Evolutionary conservation across 1,284 basidiomycete species (phyloP), one percentile per base, ranked within the genome.

Genomic region (Apiotrichum veenhuisii): DNA sequence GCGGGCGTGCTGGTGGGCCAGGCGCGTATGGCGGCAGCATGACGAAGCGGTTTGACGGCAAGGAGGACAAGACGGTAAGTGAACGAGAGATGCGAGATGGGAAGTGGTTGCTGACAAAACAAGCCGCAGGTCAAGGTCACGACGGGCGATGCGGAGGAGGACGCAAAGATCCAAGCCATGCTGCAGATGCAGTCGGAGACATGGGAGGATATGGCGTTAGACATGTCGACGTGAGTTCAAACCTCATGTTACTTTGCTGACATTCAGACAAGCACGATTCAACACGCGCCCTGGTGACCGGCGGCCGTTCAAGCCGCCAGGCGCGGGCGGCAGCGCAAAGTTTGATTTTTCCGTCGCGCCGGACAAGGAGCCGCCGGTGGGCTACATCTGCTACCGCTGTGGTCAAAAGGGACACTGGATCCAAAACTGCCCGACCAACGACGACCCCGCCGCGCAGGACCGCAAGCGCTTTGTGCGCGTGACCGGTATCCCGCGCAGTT

Each of bases 321-420:
- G 68, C 17, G 67, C 76, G 65, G 84, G 83, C n/a, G 30, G 23
- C 11, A 45, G 38, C 50, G 25, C 45, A 44, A 67, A 72, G 57
- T 65, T 76, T 59, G 73, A 76, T 50, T 73, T 65, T 46, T 64
- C 63, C 41, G 54, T 75, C 54, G 77, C 79, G 27, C 80, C 95
- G 0, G 74, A 76, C 58, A 72, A 71, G 52, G 74, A 76, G 52
- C 72, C 71, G 11, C 93, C 93, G 20, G 83, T 88, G 5, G 96
- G 94, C 54, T 99, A 98, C 79, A 93, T 98, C n/a, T 98, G 96
- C 75, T 98, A 98, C 76, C 87, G 96, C 40, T 99, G 96, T 78
- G 94, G 94, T 42, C 89, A 96, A 78, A 96, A 97, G 84, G 93
- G 93, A 30, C 96, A 99, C 72, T 98, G 96, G 96, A 99, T 99